Evolutionary conservation across 805 yeast genomes (phyloP), one percentile per base, ranked within the genome.

Genomic region (Metschnikowia kofuensis): DNA sequence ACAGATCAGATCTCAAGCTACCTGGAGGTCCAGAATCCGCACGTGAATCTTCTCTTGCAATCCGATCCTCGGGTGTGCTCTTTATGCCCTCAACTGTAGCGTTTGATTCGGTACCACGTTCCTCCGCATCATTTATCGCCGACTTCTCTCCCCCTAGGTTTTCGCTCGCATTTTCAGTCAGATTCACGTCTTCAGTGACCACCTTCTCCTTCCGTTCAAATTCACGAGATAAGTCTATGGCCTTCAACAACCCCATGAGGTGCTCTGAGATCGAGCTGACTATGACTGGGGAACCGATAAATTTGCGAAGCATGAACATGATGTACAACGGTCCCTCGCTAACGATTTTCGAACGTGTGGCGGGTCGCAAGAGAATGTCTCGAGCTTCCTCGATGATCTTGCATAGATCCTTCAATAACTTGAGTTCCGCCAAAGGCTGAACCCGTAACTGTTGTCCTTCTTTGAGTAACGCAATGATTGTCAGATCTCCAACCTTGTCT

Each of bases 271-370:
- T 41, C 21, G 47, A 30, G 6, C 38, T 29, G 4, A 43, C 35
- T 14, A 42, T 16, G 0, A 56, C 38, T 0, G 60, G 58, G 6
- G 54, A 43, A 9, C 60, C 60, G 16, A 49, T 39, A n/a, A 53
- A 44, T 44, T 56, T 56, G 16, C 58, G 50, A 11, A 49, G 48
- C 41, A 56, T 39, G 38, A 56, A 56, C 50, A 45, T 40, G 30
- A 42, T 42, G 40, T 50, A 54, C 4, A 49, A 8, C 13, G 40
- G 31, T 6, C 44, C 50, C 8, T 41, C 29, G 3, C 31, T 41
- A 9, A n/a, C 28, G 36, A 44, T 13, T 8, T 38, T 42, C 9
- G n/a, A 35, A 8, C 45, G 42, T 27, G 35, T 47, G 6, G 26
- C 44, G 6, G 50, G 44, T 27, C 43, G 40, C 38, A 16, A 16